Base-by-base conservation (phyloP, 176 grass and related monocot species). In the Otatea glauca region DNA sequence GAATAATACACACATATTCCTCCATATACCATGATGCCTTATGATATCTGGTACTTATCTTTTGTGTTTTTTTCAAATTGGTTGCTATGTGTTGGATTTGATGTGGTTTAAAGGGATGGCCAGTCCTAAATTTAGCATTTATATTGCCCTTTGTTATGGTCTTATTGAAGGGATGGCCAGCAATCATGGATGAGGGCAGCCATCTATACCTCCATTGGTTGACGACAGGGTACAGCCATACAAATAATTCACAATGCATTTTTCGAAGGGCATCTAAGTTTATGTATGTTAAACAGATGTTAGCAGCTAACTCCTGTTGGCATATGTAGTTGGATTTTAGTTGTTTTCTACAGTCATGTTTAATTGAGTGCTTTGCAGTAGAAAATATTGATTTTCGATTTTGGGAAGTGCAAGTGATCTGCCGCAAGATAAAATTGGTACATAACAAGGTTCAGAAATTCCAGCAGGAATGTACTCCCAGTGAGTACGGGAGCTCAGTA, bases 61-160 rank as follows among this genome's bases (percentile, higher is more conserved):
- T 39, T 42, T 17, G 18, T 44, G 9, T 53, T 54, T 66, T 0
- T 63, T 10, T 20, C 24, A 34, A 12, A 15, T 41, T 64, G 20
- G n/a, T 75, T 41, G 7, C 3, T 53, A 21, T 74, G 49, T 65
- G 43, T 50, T 66, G 44, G 20, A 83, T 74, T 53, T 83, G 44
- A 45, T 29, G 5, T 4, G 71, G 15, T 24, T 64, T 51, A 65
- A 63, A 63, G 42, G 42, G 14, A 59, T 11, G 18, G 4, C 29
- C 9, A 12, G 29, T 49, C 69, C 25, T 75, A 74, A 12, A 9
- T 63, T 63, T 74, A 3, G 13, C 29, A 65, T 75, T 84, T 23
- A 18, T 50, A 25, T 53, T 75, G 81, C 29, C 15, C 44, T 53
- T 17, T 65, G 13, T 75, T 62, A 41, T 65, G 70, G 29, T 65